Base-by-base conservation (phyloP, 2,329 filamentous ascomycete genomes). In the Leptographium radiaticola region DNA sequence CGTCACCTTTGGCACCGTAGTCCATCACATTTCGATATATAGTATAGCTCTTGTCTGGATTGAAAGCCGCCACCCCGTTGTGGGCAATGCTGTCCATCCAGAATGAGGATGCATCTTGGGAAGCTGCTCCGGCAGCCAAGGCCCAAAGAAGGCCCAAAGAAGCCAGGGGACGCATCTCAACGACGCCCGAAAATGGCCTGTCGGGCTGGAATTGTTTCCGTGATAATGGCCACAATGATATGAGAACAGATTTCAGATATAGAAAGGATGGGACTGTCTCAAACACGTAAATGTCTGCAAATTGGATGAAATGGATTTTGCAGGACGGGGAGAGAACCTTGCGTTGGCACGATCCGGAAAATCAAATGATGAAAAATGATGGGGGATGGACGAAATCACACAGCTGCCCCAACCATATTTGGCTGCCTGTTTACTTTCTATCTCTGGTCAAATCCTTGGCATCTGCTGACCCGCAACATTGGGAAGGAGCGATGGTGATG, bases 1-100 rank as follows among this genome's bases (percentile, higher is more conserved):
- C 87, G 61, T 93, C 86, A 57, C 87, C 88, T 61, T 75, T 81
- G 53, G 84, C 86, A 42, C 86, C 86, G 12, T 49, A 62, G 53
- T 62, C 58, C 20, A 55, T 61, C 36, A 62, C 60, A 39, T 60
- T 62, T 6, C 60, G 55, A 40, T 55, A 62, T 6, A 62, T 36
- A 7, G 30, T 44, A 52, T 62, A 62, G 25, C 56, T 58, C 18
- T 66, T 63, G 57, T 73, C 65, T 1, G 61, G 53, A 57, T 74
- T 73, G 65, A 74, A 75, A 2, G 74, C 66, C 0, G 74, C 69
- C 20, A 71, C 63, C 52, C 75, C 75, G 54, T 73, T 71, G 57
- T 75, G 75, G 12, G 62, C 60, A 53, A 76, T 66, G 20, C 68
- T 65, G 36, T 73, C 72, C 65, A 76, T 68, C 70, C 69, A 71